Percentiles rank a stretch among this genome's conserved stretches.
phyloP scores from a whole-genome alignment of 2,329 filamentous ascomycete genomes.

The Colletotrichum higginsianum region DNA sequence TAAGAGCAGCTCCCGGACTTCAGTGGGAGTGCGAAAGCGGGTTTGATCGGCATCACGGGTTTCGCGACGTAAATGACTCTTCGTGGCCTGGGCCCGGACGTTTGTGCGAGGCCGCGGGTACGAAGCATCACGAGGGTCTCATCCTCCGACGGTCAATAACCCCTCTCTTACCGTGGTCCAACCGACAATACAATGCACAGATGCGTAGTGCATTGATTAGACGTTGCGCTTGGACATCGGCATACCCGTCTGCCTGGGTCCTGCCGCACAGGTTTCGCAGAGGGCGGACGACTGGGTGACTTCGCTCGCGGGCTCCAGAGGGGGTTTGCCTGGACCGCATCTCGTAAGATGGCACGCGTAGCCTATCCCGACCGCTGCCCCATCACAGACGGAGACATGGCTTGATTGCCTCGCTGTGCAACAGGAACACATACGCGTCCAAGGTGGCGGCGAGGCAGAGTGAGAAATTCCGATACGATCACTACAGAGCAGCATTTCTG shows the following conservation, averaged over 20 bases:
- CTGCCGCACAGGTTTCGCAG: not conserved
- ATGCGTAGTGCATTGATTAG: not conserved
- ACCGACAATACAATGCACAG: not conserved
- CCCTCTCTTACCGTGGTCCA: no score
- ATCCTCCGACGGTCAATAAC: not conserved
- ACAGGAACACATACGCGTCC: constrained; percentile 6
- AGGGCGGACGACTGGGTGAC: not conserved
- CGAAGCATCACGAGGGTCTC: not conserved
- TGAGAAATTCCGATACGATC: not conserved
- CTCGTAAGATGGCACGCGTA: not conserved
- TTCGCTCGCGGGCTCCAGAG: not conserved
- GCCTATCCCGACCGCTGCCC: not conserved
- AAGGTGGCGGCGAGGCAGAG: not conserved
- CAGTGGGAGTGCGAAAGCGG: not conserved
- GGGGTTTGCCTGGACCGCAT: not conserved
- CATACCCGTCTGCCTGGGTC: not conserved
- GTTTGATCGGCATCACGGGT: not conserved
- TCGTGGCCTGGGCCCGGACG: not conserved
- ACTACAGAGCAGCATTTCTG: not conserved
- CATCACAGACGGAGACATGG: not conserved
- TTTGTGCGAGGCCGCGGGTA: constrained; percentile 1
- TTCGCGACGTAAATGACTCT: not conserved
- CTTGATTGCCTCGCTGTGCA: not conserved
- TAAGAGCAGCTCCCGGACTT: not conserved
- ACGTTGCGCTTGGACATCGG: not conserved